Evolutionary conservation across 495 filamentous ascomycete genomes (phyloP), one percentile per base, ranked within the genome.

Genomic region (Aspergillus avenaceus): DNA sequence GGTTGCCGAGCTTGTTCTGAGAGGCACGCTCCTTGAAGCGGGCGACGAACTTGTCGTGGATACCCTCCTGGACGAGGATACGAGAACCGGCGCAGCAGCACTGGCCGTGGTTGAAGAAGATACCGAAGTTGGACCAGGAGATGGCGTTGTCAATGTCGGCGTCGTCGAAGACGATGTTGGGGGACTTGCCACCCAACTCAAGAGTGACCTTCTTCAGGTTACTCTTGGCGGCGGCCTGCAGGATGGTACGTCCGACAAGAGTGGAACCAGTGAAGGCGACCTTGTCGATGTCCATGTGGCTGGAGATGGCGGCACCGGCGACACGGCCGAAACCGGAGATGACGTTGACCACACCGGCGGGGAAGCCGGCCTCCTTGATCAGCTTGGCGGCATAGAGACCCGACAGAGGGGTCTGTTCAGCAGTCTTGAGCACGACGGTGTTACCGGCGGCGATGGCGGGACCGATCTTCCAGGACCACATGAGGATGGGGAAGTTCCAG

Each of bases 161-260:
- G 61, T 97, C 92, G 62, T 92, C 78, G 73, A 97, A 97, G 65
- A 97, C 84, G 54, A 97, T 96, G 80, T 97, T 97, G 54, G 92
- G 92, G 47, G 88, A 95, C 84, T 97, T 97, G 74, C 92, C 92
- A 68, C 92, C 92, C 46, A 97, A 86, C 74, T 97, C 92, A 26
- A 97, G 82, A n/a, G 92, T 97, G 42, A 97, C 93, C 84, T 96
- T 96, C 87, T 97, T 97, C 68, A 97, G 65, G 81, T 97, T 97
- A 64, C 88, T 93, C 66, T 84, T 76, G 41, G 93, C 93, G 11
- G 93, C 91, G 24, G 92, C 90, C 83, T 97, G 95, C 82, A 97
- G 90, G 80, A 98, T 89, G 57, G 78, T 78, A 58, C 93, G 90
- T 58, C 93, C 93, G 50, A 95, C 86, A 45, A 87, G 59, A 59